Percentiles rank a stretch among this genome's conserved stretches.
phyloP scores from a whole-genome alignment of 352 stramenopile species.

The Globisporangium paddicum region DNA sequence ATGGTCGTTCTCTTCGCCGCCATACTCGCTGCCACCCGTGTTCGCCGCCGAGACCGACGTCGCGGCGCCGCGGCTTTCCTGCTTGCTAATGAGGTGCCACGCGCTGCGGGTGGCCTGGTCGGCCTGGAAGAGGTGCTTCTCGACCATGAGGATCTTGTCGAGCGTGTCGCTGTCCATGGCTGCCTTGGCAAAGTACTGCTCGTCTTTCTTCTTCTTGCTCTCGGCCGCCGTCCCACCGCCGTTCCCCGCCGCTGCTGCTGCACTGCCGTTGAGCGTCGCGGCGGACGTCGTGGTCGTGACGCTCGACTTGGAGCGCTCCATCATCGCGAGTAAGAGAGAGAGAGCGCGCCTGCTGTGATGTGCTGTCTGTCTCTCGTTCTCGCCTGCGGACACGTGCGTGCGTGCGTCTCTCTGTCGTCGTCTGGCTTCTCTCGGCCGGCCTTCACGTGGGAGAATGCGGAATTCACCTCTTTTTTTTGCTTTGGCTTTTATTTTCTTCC shows the following conservation, averaged over 20 bases:
- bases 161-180: constrained; percentile 81
- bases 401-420: too few relatives aligned
- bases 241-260: neutral
- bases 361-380: too few relatives aligned
- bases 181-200: constrained; percentile 56
- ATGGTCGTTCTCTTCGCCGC: constrained; percentile 21
- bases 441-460: neutral
- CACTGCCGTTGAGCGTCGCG: neutral
- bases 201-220: constrained; percentile 26
- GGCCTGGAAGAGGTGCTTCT: constrained; percentile 78
- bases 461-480: neutral
- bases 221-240: neutral
- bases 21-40: constrained; percentile 18
- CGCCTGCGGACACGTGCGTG: too few relatives aligned
- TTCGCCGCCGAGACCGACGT: neutral
- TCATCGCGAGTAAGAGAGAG: neutral
- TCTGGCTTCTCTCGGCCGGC: neutral
- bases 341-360: neutral
- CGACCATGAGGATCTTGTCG: constrained; percentile 74
- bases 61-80: constrained; percentile 7
- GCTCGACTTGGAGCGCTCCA: neutral
- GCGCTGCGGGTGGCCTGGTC: constrained; percentile 77
- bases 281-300: neutral
- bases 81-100: constrained; percentile 74
- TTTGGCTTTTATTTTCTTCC: neutral